Base-by-base conservation (phyloP, 768 basidiomycete species). In the Amanita phalloides region DNA sequence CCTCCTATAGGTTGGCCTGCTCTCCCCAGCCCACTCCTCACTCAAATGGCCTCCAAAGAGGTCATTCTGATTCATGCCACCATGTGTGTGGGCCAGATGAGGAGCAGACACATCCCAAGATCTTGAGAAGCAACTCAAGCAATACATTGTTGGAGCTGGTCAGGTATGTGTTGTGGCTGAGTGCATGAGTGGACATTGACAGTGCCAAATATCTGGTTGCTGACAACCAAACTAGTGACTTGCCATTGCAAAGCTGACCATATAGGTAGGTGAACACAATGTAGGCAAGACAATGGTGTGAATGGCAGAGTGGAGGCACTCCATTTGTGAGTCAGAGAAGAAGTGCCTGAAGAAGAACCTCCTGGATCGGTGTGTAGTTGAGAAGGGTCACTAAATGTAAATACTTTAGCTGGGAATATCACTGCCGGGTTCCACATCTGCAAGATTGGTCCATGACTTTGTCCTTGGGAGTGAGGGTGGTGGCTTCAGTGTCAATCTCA, bases 51-150 rank as follows among this genome's bases (percentile, higher is more conserved):
- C n/a, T n/a, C n/a, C n/a, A n/a, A n/a, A n/a, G n/a, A n/a, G n/a
- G n/a, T n/a, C n/a, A n/a, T n/a, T n/a, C n/a, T n/a, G n/a, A n/a
- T n/a, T n/a, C n/a, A n/a, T n/a, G n/a, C n/a, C n/a, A n/a, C n/a
- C n/a, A n/a, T n/a, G n/a, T n/a, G n/a, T n/a, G n/a, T n/a, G n/a
- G n/a, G n/a, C n/a, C n/a, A n/a, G n/a, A n/a, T n/a, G 91, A 97
- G 67, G 93, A 97, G 63, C 95, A 98, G 68, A 99, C 94, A 0
- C 82, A 92, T 62, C 95, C 95, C 0, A 95, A 99, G 68, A 98
- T 99, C 60, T 67, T 96, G 52, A 71, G 93, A 55, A 90, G 87
- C 58, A 98, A 99, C 69, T 60, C 98, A 60, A 90, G 90, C 51
- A 97, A 93, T 59, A 86, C 88, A 0, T 92, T 97, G 11, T 68